Percentiles rank a stretch among this genome's conserved stretches.
Evolutionary conservation across 2,329 filamentous ascomycete species (phyloP).

Genomic region (Aspergillus jensenii): DNA sequence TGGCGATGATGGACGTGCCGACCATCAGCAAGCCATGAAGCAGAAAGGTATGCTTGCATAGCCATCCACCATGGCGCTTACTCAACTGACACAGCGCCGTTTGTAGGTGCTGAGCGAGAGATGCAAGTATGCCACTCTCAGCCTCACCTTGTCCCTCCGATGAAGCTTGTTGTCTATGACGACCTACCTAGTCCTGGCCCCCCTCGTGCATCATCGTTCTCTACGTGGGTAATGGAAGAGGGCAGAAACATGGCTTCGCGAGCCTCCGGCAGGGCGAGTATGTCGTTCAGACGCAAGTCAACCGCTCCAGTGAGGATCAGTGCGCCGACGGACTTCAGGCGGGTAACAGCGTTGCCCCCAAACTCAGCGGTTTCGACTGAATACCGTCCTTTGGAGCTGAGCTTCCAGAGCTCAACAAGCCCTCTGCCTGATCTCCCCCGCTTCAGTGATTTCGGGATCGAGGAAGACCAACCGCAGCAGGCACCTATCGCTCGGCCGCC

Average conservation of each 20-base stretch:
- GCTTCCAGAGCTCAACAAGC: constrained; percentile 46
- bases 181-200: constrained; percentile 37
- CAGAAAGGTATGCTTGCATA: constrained; percentile 18
- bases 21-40: constrained; percentile 23
- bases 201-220: constrained; percentile 34
- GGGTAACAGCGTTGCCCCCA: constrained; percentile 29
- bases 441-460: constrained; percentile 42
- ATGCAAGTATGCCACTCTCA: constrained; percentile 47
- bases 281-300: constrained; percentile 37
- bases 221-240: constrained; percentile 42
- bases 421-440: constrained; percentile 45
- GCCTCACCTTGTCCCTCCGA: constrained; percentile 47
- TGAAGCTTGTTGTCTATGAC: constrained; percentile 46
- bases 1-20: constrained; percentile 26
- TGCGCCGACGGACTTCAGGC: constrained; percentile 43
- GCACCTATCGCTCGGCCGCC: constrained; percentile 29
- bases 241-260: constrained; percentile 38
- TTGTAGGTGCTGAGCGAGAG: constrained; percentile 41
- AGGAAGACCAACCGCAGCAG: constrained; percentile 22
- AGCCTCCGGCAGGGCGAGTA: constrained; percentile 43
- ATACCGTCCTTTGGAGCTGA: constrained; percentile 48
- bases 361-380: constrained; percentile 8
- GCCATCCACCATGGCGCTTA: not conserved
- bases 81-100: constrained; percentile 8
- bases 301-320: constrained; percentile 39